These are phyloP conservation scores for Podospora appendiculata DNA, from an alignment of 495 filamentous ascomycete genomes.

Conservation along the genomic window DNA sequence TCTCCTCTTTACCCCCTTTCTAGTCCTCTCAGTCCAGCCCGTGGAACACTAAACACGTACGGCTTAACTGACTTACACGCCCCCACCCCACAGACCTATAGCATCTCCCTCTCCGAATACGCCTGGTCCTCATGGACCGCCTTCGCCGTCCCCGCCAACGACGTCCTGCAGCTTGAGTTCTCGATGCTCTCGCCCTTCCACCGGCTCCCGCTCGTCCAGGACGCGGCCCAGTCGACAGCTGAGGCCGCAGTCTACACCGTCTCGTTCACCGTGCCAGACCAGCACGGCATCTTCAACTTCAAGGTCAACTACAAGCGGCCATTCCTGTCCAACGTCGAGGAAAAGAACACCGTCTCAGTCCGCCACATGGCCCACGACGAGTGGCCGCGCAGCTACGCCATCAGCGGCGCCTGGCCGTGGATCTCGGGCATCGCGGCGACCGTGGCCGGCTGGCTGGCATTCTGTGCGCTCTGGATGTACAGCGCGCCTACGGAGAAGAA, in stretches of 20 bases:
- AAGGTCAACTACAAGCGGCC: slow-evolving; percentile 92
- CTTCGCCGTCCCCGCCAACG: slow-evolving; percentile 58
- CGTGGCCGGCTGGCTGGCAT: slow-evolving; percentile 73
- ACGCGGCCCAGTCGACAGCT: slow-evolving; percentile 38
- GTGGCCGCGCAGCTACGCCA: slow-evolving; percentile 84
- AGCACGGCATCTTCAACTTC: slow-evolving; percentile 98
- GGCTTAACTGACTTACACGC: not conserved
- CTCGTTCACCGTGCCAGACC: slow-evolving; percentile 78
- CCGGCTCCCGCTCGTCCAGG: slow-evolving; percentile 66
- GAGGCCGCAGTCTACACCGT: slow-evolving; percentile 68
- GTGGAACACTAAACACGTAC: too few relatives aligned
- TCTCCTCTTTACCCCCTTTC: not conserved
- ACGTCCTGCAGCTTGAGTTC: slow-evolving; percentile 88
- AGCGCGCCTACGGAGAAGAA: slow-evolving; percentile 54
- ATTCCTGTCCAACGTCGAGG: slow-evolving; percentile 80
- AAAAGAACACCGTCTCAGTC: slow-evolving; percentile 91
- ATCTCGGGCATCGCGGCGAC: slow-evolving; percentile 82
- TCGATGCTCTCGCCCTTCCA: slow-evolving; percentile 98
- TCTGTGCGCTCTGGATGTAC: slow-evolving; percentile 86
- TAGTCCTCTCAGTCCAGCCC: not conserved
- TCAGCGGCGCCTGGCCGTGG: slow-evolving; percentile 92
- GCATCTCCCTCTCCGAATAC: slow-evolving; percentile 84
- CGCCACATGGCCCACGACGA: slow-evolving; percentile 96
- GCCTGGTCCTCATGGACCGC: slow-evolving; percentile 59
- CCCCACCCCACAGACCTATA: slow-evolving; percentile 66